A percentile compares a stretch with the other conserved stretches of the same genome.
Evolutionary conservation across 192 early-diverging fungal species (phyloP).

Genomic region (Umbelopsis vinacea): DNA sequence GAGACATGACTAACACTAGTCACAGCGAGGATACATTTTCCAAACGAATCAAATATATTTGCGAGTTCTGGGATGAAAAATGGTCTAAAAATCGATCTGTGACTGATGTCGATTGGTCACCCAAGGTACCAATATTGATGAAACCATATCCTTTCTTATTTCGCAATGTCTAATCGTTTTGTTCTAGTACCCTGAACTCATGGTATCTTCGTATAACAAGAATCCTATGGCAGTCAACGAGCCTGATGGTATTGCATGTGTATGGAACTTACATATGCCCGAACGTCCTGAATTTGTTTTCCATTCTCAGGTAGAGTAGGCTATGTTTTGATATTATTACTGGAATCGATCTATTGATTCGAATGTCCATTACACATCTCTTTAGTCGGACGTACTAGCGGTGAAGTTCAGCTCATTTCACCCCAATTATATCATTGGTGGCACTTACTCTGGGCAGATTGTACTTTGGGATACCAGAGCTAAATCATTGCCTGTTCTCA

Average conservation of each 20-base stretch:
- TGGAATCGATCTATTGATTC: neutral
- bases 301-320: slow-evolving; percentile 69
- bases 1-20: neutral
- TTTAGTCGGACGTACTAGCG: slow-evolving; percentile 83
- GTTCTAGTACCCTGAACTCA: slow-evolving; percentile 80
- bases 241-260: slow-evolving; percentile 90
- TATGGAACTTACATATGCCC: slow-evolving; percentile 91
- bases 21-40: slow-evolving; percentile 66
- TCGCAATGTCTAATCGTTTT: neutral
- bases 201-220: slow-evolving; percentile 92
- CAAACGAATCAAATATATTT: slow-evolving; percentile 70
- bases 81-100: slow-evolving; percentile 88
- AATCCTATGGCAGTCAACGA: slow-evolving; percentile 84
- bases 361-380: neutral
- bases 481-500: slow-evolving; percentile 87
- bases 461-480: slow-evolving; percentile 96
- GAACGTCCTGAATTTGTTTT: slow-evolving; percentile 96
- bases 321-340: neutral
- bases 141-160: too few species aligned
- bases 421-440: slow-evolving; percentile 90
- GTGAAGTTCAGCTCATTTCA: slow-evolving; percentile 93
- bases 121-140: slow-evolving; percentile 55
- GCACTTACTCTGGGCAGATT: slow-evolving; percentile 98
- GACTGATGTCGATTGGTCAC: slow-evolving; percentile 93
- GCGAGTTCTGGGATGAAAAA: slow-evolving; percentile 80